These are phyloP conservation scores for Salix udensis DNA, from an alignment of 345 rosid genomes.

Conservation along the genomic window DNA sequence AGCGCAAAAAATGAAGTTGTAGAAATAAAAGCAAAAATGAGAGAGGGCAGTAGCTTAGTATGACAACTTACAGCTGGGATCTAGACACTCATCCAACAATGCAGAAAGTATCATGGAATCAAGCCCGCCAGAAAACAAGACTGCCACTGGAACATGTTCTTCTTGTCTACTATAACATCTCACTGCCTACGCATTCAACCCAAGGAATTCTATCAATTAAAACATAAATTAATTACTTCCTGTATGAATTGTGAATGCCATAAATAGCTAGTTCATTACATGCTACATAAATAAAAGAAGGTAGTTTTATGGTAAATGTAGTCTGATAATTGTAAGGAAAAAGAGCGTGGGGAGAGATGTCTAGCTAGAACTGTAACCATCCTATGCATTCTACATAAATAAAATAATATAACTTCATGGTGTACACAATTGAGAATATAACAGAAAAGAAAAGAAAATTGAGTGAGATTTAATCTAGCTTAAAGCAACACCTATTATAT, in stretches of 20 bases:
- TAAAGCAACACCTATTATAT: too few relatives aligned
- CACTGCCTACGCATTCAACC: slow-evolving; percentile 39
- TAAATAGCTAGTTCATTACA: not conserved
- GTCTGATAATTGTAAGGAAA: too few relatives aligned
- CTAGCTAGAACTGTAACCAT: too few relatives aligned
- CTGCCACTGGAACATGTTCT: slow-evolving; percentile 66
- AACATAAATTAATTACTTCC: not conserved
- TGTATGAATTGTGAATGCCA: not conserved
- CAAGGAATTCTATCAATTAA: slow-evolving; percentile 4
- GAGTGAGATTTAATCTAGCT: too few relatives aligned
- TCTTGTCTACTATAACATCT: slow-evolving; percentile 19
- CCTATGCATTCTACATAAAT: too few relatives aligned
- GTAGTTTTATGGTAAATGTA: too few relatives aligned
- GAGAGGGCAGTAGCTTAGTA: not conserved
- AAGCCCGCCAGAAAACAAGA: slow-evolving; percentile 92
- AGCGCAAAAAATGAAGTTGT: not conserved
- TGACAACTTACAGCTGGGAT: slow-evolving; percentile 54
- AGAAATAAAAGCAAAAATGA: too few relatives aligned
- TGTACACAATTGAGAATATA: too few relatives aligned
- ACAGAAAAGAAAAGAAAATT: too few relatives aligned
- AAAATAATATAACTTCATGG: too few relatives aligned
- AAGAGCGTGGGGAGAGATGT: too few relatives aligned
- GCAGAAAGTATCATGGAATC: slow-evolving; percentile 98
- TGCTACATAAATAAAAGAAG: too few relatives aligned
- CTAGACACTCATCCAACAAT: slow-evolving; percentile 67